Evolutionary conservation across 2,329 filamentous ascomycete species (phyloP).

Genomic region (Ceratocystis eucalypticola): DNA sequence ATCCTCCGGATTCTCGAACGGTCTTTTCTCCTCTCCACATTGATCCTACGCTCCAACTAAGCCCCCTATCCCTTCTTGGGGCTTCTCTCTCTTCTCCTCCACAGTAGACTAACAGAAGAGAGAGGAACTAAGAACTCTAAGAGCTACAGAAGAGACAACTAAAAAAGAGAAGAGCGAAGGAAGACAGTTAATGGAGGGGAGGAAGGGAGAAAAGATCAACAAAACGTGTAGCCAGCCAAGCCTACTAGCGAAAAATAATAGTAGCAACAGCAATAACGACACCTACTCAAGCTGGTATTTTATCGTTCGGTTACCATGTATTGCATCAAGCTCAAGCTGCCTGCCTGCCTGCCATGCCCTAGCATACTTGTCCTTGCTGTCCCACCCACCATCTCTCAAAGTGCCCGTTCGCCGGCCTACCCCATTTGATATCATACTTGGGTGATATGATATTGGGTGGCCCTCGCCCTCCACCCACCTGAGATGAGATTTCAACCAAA

Average conservation of each 20-base stretch:
- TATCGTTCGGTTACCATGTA: too few species aligned
- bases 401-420: neutral
- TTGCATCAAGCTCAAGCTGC: too few species aligned
- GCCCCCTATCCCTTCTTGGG: constrained; percentile 1
- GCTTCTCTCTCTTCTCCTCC: constrained; percentile 14
- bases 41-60: constrained; percentile 6
- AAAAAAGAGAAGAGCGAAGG: neutral
- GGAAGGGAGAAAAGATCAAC: neutral
- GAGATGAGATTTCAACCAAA: neutral
- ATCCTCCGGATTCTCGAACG: constrained; percentile 15
- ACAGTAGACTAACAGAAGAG: neutral
- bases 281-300: too few species aligned
- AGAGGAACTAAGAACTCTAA: neutral
- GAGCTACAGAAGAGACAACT: neutral
- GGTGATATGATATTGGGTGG: neutral
- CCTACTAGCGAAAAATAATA: neutral
- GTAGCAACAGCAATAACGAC: neutral
- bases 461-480: neutral
- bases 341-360: too few species aligned
- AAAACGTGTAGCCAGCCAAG: neutral
- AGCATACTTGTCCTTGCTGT: too few species aligned
- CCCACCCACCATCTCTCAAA: neutral
- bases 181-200: neutral
- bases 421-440: neutral
- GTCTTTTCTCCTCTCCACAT: constrained; percentile 13